Percentiles rank a stretch among this genome's conserved stretches.
These are phyloP conservation scores for Rheum nobile DNA, from an alignment of 148 eudicot species.

Conservation along the genomic window DNA sequence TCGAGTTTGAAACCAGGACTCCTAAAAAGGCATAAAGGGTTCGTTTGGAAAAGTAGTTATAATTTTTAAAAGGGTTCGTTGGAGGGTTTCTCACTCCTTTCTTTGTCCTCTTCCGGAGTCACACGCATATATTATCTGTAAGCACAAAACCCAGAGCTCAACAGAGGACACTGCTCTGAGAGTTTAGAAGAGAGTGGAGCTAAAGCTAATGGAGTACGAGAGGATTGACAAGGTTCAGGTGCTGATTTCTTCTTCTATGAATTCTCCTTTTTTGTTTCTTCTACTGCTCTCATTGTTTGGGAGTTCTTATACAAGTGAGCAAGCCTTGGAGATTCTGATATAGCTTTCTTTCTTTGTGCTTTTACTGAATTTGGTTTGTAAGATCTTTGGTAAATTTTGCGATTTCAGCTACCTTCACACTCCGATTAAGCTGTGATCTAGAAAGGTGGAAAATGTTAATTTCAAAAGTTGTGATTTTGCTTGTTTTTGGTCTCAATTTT, in stretches of 20 bases:
- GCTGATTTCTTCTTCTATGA: neutral
- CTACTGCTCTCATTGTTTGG: neutral
- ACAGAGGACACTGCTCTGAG: neutral
- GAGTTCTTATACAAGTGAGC: neutral
- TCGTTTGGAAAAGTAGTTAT: neutral
- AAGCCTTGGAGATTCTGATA: neutral
- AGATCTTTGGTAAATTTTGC: neutral
- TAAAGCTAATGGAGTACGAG: slow-evolving; percentile 68
- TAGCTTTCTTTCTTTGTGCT: neutral
- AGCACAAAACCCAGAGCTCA: neutral
- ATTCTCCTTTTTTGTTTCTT: neutral
- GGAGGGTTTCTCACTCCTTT: neutral
- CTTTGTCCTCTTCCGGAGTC: neutral
- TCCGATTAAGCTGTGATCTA: neutral
- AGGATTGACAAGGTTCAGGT: slow-evolving; percentile 79
- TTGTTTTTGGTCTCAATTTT: neutral
- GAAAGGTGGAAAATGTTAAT: neutral
- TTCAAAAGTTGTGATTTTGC: neutral
- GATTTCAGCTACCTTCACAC: neutral
- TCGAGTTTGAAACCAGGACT: neutral
- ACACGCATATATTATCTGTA: neutral
- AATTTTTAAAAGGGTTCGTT: neutral
- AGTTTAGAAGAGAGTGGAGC: neutral
- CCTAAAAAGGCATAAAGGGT: neutral
- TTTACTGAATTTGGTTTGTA: slow-evolving; percentile 17